phyloP scores from a whole-genome alignment of 139 green algal genomes.

The Tetradesmus obliquus region DNA sequence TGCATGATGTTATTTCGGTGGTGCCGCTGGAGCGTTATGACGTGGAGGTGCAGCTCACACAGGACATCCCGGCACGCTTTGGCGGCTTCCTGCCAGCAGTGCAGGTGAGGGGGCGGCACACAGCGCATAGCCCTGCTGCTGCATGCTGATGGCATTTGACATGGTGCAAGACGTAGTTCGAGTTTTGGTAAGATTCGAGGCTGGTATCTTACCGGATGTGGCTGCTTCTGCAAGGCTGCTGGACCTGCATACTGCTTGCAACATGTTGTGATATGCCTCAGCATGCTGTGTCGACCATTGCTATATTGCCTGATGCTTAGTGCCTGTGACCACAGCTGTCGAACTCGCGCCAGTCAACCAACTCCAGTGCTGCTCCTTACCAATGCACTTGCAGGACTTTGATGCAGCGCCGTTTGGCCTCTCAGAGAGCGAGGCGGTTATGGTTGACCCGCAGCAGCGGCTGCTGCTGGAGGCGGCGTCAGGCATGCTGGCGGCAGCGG shows the following conservation, averaged over 20 bases:
- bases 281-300: too few species aligned
- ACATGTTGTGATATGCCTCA: too few species aligned
- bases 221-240: too few species aligned
- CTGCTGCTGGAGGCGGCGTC: conserved; percentile 78
- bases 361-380: neutral
- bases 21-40: conserved; percentile 64
- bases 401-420: conserved; percentile 79
- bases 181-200: too few species aligned
- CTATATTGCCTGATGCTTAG: too few species aligned
- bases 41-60: conserved; percentile 53
- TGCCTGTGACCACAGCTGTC: too few species aligned
- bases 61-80: conserved; percentile 66
- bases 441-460: conserved; percentile 92
- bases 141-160: too few species aligned
- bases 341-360: too few species aligned
- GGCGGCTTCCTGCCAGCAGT: conserved; percentile 68
- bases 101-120: neutral
- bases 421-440: conserved; percentile 69
- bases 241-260: too few species aligned
- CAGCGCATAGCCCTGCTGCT: neutral
- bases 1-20: conserved; percentile 43
- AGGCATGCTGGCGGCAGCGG: conserved; percentile 40
- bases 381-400: conserved; percentile 61
- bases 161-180: too few species aligned
- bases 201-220: too few species aligned